Evolutionary conservation across 192 early-diverging fungal genomes (phyloP).

Genomic region (Pilaira anomala): DNA sequence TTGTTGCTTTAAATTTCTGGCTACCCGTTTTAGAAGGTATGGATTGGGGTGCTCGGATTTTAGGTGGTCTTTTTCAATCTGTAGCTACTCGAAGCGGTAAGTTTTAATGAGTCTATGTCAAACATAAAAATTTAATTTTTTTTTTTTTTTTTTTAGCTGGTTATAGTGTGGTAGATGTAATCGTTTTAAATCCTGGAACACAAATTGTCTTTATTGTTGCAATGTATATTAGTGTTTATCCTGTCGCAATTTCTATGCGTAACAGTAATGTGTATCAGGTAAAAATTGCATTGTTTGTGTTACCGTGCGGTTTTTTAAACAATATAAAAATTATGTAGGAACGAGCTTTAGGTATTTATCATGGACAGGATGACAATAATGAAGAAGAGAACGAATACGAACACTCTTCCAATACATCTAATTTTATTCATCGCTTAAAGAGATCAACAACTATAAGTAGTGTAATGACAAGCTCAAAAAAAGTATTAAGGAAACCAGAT

Average conservation of each 20-base stretch:
- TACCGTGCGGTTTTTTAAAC: neutral
- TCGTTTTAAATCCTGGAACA: slow-evolving; percentile 27
- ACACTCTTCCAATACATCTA: too few relatives aligned
- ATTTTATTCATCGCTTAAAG: neutral
- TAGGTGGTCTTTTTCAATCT: slow-evolving; percentile 36
- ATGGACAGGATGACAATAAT: slow-evolving; percentile 14
- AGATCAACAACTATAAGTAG: slow-evolving; percentile 23
- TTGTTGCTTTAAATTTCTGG: slow-evolving; percentile 34
- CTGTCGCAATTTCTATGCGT: slow-evolving; percentile 38
- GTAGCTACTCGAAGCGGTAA: slow-evolving; percentile 34
- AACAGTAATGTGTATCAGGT: slow-evolving; percentile 37
- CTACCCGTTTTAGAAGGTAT: slow-evolving; percentile 25
- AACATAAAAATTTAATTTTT: neutral
- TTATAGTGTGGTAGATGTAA: slow-evolving; percentile 25
- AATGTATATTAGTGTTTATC: slow-evolving; percentile 40
- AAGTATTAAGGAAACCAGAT: slow-evolving; percentile 27
- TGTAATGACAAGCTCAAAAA: slow-evolving; percentile 24
- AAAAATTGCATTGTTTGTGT: neutral
- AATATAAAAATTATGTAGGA: neutral
- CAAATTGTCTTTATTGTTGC: slow-evolving; percentile 35
- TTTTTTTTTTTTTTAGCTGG: slow-evolving; percentile 21
- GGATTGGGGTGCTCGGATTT: slow-evolving; percentile 28
- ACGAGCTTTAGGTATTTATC: slow-evolving; percentile 35
- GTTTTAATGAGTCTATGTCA: neutral
- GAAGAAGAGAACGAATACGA: slow-evolving; percentile 8